Percentiles rank a stretch among this genome's conserved stretches.
These are phyloP conservation scores for Aquilaria malaccensis DNA, from an alignment of 345 rosid genomes.

Conservation along the genomic window DNA sequence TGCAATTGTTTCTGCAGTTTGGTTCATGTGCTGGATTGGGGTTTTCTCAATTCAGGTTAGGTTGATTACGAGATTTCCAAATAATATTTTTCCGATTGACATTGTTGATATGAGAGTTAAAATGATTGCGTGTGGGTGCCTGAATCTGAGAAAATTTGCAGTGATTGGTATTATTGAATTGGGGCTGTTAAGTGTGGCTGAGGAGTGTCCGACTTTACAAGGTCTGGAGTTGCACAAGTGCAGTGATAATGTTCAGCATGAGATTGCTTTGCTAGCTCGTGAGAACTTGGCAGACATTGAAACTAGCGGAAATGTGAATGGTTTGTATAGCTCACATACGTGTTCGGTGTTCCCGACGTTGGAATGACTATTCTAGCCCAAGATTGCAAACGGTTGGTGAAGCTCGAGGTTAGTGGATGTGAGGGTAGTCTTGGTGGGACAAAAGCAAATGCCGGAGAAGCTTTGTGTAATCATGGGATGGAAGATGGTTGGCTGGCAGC, in stretches of 20 bases:
- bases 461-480: conserved; percentile 85
- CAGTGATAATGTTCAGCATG: conserved; percentile 58
- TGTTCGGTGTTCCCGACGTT: conserved; percentile 47
- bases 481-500: conserved; percentile 76
- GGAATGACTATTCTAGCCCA: conserved; percentile 90
- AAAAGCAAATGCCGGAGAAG: conserved; percentile 95
- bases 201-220: conserved; percentile 61
- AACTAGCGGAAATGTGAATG: conserved; percentile 52
- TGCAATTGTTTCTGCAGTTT: background rate
- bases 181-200: conserved; percentile 63
- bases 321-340: conserved; percentile 37
- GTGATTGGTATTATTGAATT: conserved; percentile 61
- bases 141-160: conserved; percentile 58
- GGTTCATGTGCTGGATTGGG: conserved; percentile 50
- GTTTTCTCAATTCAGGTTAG: conserved; percentile 58
- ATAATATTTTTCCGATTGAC: conserved; percentile 53
- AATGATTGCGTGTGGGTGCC: conserved; percentile 48
- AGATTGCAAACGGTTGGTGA: conserved; percentile 83
- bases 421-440: conserved; percentile 93
- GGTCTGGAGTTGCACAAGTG: conserved; percentile 80
- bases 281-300: conserved; percentile 77
- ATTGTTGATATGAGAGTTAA: conserved; percentile 52
- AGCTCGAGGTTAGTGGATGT: conserved; percentile 85
- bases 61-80: conserved; percentile 59
- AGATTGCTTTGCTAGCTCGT: conserved; percentile 55